Evolutionary conservation across 2,329 filamentous ascomycete species (phyloP).

Genomic region (Tothia fuscella): DNA sequence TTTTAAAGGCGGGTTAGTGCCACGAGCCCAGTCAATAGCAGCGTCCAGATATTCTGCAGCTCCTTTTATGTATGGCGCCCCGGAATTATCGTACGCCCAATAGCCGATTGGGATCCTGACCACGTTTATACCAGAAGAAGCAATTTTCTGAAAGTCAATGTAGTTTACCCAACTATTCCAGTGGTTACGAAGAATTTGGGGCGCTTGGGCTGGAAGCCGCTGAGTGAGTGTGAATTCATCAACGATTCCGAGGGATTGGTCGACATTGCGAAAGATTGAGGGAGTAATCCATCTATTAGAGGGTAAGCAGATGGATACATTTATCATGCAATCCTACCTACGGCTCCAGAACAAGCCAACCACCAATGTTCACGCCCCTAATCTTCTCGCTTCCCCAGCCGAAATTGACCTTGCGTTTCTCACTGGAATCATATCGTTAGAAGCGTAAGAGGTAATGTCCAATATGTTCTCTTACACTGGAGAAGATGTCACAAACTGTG

Average conservation of each 20-base stretch:
- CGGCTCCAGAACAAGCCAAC: conserved; percentile 38
- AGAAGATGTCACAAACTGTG: too few relatives aligned
- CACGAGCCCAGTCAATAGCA: conserved; percentile 45
- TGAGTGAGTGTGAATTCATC: conserved; percentile 42
- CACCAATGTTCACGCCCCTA: conserved; percentile 39
- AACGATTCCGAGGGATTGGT: conserved; percentile 25
- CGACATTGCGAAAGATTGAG: conserved; percentile 36
- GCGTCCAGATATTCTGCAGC: conserved; percentile 42
- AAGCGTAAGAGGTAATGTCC: too few relatives aligned
- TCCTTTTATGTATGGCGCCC: conserved; percentile 39
- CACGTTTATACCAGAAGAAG: conserved; percentile 44
- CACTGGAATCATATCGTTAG: neutral
- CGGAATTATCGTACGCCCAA: conserved; percentile 44
- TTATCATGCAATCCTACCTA: conserved; percentile 19
- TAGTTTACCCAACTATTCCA: conserved; percentile 40
- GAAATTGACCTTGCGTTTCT: conserved; percentile 21
- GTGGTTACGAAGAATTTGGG: conserved; percentile 33
- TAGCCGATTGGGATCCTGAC: conserved; percentile 48
- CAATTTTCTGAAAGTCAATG: conserved; percentile 45
- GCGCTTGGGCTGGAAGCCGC: conserved; percentile 33
- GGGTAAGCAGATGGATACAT: neutral
- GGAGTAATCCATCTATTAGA: conserved; percentile 41
- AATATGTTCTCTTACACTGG: too few relatives aligned
- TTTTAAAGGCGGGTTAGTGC: conserved; percentile 33
- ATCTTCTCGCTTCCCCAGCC: conserved; percentile 38